phyloP scores from a whole-genome alignment of 371 early-diverging fungal species.

The Blyttiomyces sp. region DNA sequence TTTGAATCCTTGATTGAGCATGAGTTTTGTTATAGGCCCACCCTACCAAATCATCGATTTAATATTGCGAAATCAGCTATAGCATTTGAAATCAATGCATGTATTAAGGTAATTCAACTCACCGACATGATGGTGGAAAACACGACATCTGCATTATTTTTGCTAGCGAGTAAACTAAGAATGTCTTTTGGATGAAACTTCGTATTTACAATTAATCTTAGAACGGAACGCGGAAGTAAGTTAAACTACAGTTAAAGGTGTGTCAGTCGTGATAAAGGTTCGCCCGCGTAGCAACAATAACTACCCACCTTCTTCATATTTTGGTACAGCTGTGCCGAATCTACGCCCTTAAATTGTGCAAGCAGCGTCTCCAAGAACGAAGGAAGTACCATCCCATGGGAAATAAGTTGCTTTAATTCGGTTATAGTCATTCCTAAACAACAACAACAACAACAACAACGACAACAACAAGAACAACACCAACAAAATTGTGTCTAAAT shows the following conservation, averaged over 20 bases:
- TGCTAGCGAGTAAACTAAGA: slow-evolving; percentile 33
- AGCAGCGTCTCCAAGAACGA: slow-evolving; percentile 43
- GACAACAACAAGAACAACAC: too few species aligned
- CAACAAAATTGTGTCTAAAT: too few species aligned
- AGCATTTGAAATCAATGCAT: background rate
- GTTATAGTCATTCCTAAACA: slow-evolving; percentile 28
- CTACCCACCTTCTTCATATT: slow-evolving; percentile 45
- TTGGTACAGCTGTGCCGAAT: slow-evolving; percentile 27
- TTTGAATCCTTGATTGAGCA: slow-evolving; percentile 32
- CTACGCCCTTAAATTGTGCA: slow-evolving; percentile 34
- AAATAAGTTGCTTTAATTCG: slow-evolving; percentile 47
- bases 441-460: too few species aligned
- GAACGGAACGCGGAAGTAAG: slow-evolving; percentile 28
- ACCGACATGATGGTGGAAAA: slow-evolving; percentile 17
- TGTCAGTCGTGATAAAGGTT: background rate
- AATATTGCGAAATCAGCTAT: background rate
- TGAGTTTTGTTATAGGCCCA: slow-evolving; percentile 19
- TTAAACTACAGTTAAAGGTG: slow-evolving; percentile 18
- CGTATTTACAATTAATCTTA: slow-evolving; percentile 36
- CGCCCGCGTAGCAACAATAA: background rate
- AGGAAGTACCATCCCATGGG: slow-evolving; percentile 47
- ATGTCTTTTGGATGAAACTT: slow-evolving; percentile 46
- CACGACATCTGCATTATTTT: slow-evolving; percentile 20
- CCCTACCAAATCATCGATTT: slow-evolving; percentile 30
- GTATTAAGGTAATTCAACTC: background rate